Evolutionary conservation across 140 eudicot genomes (phyloP).

Genomic region (Cichorium intybus): DNA sequence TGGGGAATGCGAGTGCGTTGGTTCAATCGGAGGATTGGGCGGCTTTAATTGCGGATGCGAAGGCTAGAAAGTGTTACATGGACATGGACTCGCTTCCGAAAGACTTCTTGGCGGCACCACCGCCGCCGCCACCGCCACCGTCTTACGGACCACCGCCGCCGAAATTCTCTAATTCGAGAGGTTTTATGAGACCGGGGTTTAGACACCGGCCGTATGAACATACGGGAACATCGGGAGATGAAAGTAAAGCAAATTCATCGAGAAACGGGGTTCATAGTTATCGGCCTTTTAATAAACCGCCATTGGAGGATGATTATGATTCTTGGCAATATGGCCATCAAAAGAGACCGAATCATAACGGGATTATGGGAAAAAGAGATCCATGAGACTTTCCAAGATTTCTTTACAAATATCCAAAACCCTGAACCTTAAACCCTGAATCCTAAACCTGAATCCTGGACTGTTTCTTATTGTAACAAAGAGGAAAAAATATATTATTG

Average conservation of each 20-base stretch:
- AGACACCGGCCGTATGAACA: constrained; percentile 57
- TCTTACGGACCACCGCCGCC: constrained; percentile 41
- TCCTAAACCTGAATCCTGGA: neutral
- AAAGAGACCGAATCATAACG: constrained; percentile 39
- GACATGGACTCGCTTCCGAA: constrained; percentile 90
- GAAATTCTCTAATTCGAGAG: constrained; percentile 50
- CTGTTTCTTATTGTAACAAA: too few species aligned
- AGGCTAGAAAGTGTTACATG: constrained; percentile 69
- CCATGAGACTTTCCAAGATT: neutral
- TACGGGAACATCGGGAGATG: constrained; percentile 63
- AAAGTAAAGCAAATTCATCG: constrained; percentile 39
- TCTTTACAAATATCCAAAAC: neutral
- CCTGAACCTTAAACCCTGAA: neutral
- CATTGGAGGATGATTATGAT: constrained; percentile 46
- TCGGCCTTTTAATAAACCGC: constrained; percentile 40
- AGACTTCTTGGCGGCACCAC: constrained; percentile 58
- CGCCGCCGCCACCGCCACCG: constrained; percentile 33
- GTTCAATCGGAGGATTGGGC: constrained; percentile 93
- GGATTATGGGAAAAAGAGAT: constrained; percentile 45
- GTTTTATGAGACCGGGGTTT: constrained; percentile 44
- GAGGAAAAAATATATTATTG: neutral
- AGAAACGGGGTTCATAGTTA: constrained; percentile 52
- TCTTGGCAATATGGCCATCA: constrained; percentile 53
- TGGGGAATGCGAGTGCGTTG: constrained; percentile 93
- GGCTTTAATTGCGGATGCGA: constrained; percentile 84